Evolutionary conservation across 192 early-diverging fungal species (phyloP), one percentile per base, ranked within the genome.

Genomic region (Irineochytrium annulatum): DNA sequence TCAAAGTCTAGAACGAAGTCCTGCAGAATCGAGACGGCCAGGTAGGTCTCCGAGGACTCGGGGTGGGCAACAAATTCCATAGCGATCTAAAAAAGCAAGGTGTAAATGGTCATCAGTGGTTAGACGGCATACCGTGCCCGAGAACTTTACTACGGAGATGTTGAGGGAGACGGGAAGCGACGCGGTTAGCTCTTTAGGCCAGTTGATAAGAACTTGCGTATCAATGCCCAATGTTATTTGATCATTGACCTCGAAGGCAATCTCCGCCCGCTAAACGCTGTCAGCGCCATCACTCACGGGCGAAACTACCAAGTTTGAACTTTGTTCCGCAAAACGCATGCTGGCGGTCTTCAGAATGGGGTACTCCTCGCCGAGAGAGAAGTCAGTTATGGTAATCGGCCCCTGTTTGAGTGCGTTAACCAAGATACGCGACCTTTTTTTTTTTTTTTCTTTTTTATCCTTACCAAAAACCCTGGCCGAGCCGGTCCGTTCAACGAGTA

Each of bases 161-260:
- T 86, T 76, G 24, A 99, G 75, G 20, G 94, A 88, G 11, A 99
- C 83, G 11, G 97, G 97, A 19, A 99, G 71, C 3, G 93, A 91
- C 2, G 95, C 97, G 57, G 94, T 88, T 24, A 78, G 70, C 14
- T 86, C 76, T 49, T 84, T 88, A 6, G 97, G 97, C 97, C 94
- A 97, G 70, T 99, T 99, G 49, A 99, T 79, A 34, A 97, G 72
- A 19, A 97, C 75, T 33, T 87, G 88, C 1, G 95, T 97, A 65
- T 97, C 88, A 53, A 99, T 80, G 0, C 92, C 93, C 29, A 99
- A 66, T 28, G 91, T 89, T n/a, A 99, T 77, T 57, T 97, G 90
- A 71, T 99, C 94, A 52, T 89, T 81, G 52, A 91, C 91, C 45
- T 88, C 83, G 52, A 97, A 87, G 32, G 87, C 87, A 22, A 97